A percentile compares a stretch with the other conserved stretches of the same genome.
These are phyloP conservation scores for Verticillium nonalfalfae DNA, from an alignment of 2,329 filamentous ascomycete species.

Conservation along the genomic window DNA sequence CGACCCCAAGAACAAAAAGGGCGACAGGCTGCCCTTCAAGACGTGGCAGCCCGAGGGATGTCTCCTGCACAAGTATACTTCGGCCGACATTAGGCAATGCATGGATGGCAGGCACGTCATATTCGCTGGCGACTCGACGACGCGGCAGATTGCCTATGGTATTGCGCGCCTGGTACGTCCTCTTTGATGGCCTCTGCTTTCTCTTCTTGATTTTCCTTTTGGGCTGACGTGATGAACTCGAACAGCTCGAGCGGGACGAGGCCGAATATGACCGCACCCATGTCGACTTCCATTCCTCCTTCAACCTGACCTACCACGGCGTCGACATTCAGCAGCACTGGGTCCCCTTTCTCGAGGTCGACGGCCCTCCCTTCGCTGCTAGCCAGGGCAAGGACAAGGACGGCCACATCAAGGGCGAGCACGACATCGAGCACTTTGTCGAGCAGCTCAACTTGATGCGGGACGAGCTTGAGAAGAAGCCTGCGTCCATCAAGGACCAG, in stretches of 20 bases:
- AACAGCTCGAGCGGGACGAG: constrained; percentile 1
- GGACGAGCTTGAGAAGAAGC: constrained; percentile 12
- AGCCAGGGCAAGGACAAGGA: background rate
- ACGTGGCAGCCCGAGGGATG: constrained; percentile 56
- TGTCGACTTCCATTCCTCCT: background rate
- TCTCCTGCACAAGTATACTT: constrained; percentile 48
- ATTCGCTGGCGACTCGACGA: constrained; percentile 54
- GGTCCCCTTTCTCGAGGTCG: constrained; percentile 53
- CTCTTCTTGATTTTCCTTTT: background rate
- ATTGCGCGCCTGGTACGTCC: constrained; percentile 17
- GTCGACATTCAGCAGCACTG: constrained; percentile 50
- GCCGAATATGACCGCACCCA: background rate
- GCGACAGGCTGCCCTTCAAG: constrained; percentile 24
- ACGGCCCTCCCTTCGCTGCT: constrained; percentile 10
- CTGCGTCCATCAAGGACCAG: constrained; percentile 9
- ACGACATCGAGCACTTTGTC: constrained; percentile 11
- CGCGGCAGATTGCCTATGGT: constrained; percentile 54
- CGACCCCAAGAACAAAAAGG: constrained; percentile 21
- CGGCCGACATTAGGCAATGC: constrained; percentile 45
- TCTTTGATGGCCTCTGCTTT: constrained; percentile 12
- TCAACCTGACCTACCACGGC: constrained; percentile 31
- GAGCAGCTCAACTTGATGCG: constrained; percentile 15
- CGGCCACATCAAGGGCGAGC: background rate
- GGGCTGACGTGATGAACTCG: background rate
- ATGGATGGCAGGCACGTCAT: constrained; percentile 42